Evolutionary conservation across 2,329 filamentous ascomycete genomes (phyloP), one percentile per base, ranked within the genome.

Genomic region (Curvularia spicifera): DNA sequence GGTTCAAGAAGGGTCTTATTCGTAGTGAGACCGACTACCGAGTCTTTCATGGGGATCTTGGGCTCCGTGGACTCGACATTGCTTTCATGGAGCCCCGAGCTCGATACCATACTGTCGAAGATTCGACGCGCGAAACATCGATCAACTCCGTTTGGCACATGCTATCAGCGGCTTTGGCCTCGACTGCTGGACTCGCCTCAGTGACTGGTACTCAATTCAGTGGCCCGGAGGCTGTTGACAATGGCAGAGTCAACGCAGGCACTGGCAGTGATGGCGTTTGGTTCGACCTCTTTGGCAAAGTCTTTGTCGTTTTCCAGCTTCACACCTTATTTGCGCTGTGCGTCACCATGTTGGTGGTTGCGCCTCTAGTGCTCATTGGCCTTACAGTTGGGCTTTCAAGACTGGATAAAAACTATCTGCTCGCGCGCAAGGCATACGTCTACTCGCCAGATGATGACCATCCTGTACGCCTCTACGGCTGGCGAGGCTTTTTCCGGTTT

Each of bases 11-110:
- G 37, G 89, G 91, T 0, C 79, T 92, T 46, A 88, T 99, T 49
- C 84, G 87, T 59, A 97, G 93, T 71, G 88, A 91, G 66, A 99
- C 95, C 0, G 95, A 98, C 73, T 98, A 95, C 75, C 84, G 89
- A 43, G 85, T 98, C 44, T 96, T 97, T 71, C 85, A 90, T 58
- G 87, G 87, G 9, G 83, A 87, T 52, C 85, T 92, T 57, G 93
- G 93, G 5, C 86, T 96, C 72, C 89, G 94, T 51, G 95, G 95
- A 1, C 82, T 98, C 40, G 95, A 99, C 74, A 85, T 98, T 58
- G 93, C 95, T 6, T 99, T 98, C 77, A 94, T 91, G 80, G 87
- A 88, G 64, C 94, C 94, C 1, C 85, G 95, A 51, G 85, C 92
- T 20, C 83, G 91, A 56, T 99, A 99, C 71, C 95, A 99, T 73